Conservation (phyloP, 2,329 filamentous ascomycete species). For the Rugonectria rugulosa region DNA sequence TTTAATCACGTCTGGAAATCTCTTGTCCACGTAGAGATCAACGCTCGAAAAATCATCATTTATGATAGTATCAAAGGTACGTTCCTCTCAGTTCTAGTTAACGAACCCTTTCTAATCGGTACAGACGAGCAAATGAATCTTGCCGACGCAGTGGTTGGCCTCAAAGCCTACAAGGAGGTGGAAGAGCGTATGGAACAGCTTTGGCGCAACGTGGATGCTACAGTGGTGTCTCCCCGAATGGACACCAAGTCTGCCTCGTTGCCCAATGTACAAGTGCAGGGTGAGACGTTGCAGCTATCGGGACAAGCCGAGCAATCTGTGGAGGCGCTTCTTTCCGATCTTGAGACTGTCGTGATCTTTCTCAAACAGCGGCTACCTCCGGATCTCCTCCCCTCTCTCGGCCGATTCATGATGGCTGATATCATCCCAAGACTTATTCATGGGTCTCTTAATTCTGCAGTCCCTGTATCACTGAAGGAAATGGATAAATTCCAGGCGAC, state of each 20-base stretch:
- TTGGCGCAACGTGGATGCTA: conserved; percentile 68
- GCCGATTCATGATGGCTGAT: conserved; percentile 73
- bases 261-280: conserved; percentile 51
- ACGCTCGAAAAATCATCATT: conserved; percentile 64
- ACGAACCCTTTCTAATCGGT: conserved; percentile 24
- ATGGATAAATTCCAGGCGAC: conserved; percentile 76
- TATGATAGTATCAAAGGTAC: conserved; percentile 59
- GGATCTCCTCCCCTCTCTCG: conserved; percentile 67
- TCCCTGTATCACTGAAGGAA: conserved; percentile 77
- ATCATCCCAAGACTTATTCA: conserved; percentile 73
- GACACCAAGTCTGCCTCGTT: conserved; percentile 44
- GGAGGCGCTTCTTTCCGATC: conserved; percentile 60
- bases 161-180: conserved; percentile 67
- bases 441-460: conserved; percentile 76
- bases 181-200: conserved; percentile 66
- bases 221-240: conserved; percentile 68
- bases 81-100: conserved; percentile 1
- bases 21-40: conserved; percentile 68
- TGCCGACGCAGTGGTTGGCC: conserved; percentile 60
- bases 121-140: conserved; percentile 61
- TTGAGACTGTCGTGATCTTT: conserved; percentile 60
- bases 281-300: conserved; percentile 52
- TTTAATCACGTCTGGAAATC: conserved; percentile 76
- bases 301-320: conserved; percentile 55
- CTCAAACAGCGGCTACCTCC: conserved; percentile 60